Evolutionary conservation across 2,329 filamentous ascomycete genomes (phyloP).

Genomic region (Pseudogymnoascus sp.): DNA sequence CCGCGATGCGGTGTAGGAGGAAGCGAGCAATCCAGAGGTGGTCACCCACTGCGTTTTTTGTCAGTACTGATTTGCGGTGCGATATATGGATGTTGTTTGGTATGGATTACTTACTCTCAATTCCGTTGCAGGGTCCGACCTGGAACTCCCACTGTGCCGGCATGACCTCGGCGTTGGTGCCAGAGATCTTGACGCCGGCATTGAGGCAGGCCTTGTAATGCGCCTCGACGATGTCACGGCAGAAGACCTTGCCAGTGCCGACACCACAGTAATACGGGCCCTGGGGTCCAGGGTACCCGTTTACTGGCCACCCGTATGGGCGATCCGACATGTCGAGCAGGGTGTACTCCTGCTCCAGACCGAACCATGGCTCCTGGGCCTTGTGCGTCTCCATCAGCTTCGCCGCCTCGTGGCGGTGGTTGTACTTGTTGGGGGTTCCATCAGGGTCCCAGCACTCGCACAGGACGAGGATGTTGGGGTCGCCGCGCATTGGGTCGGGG

Average conservation of each 20-base stretch:
- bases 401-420: constrained; percentile 86
- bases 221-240: constrained; percentile 93
- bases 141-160: constrained; percentile 98
- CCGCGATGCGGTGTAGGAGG: constrained; percentile 81
- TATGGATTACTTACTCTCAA: constrained; percentile 58
- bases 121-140: constrained; percentile 81
- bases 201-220: constrained; percentile 84
- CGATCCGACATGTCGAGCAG: constrained; percentile 77
- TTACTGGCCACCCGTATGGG: constrained; percentile 85
- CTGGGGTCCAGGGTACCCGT: constrained; percentile 71
- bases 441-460: constrained; percentile 91
- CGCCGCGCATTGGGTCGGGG: constrained; percentile 83
- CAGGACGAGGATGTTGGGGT: constrained; percentile 89
- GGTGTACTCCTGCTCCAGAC: constrained; percentile 96
- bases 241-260: constrained; percentile 91
- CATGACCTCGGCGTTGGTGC: constrained; percentile 99
- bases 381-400: constrained; percentile 85
- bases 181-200: constrained; percentile 85
- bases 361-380: constrained; percentile 87
- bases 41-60: constrained; percentile 62
- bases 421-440: constrained; percentile 95
- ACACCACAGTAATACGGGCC: constrained; percentile 98
- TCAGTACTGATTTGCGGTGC: constrained; percentile 21
- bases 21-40: constrained; percentile 92
- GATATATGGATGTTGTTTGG: constrained; percentile 13